A percentile compares a stretch with the other conserved stretches of the same genome.
These are phyloP conservation scores for Boletellus sp. DNA, from an alignment of 768 basidiomycete species.

Conservation along the genomic window DNA sequence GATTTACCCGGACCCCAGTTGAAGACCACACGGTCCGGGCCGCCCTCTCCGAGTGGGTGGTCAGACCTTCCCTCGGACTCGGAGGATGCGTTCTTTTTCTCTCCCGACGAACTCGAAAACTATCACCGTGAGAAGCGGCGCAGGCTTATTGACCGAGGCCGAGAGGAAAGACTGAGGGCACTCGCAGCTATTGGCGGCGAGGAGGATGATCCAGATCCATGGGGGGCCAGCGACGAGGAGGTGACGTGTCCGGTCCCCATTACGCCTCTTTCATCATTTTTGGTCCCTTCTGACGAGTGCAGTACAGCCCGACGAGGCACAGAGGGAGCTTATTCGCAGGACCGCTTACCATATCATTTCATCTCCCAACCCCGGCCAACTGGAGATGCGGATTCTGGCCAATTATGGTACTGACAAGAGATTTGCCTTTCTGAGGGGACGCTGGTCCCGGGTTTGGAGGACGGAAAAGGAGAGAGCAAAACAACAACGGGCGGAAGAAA, in stretches of 20 bases:
- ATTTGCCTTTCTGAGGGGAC: slow-evolving; percentile 78
- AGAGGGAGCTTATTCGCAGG: slow-evolving; percentile 65
- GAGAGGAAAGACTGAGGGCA: slow-evolving; percentile 66
- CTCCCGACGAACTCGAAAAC: slow-evolving; percentile 61
- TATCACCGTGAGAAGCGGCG: slow-evolving; percentile 67
- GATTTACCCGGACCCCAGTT: slow-evolving; percentile 30
- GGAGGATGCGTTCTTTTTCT: slow-evolving; percentile 83
- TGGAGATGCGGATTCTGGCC: slow-evolving; percentile 86
- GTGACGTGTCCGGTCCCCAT: slow-evolving; percentile 29
- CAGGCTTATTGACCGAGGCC: slow-evolving; percentile 50
- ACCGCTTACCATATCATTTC: slow-evolving; percentile 67
- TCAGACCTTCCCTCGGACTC: slow-evolving; percentile 80
- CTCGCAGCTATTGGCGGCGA: slow-evolving; percentile 43
- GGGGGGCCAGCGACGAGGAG: slow-evolving; percentile 74
- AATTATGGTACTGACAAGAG: slow-evolving; percentile 76
- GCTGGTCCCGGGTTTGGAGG: slow-evolving; percentile 68
- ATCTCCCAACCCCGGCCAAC: slow-evolving; percentile 74
- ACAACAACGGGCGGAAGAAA: slow-evolving; percentile 23
- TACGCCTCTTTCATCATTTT: neutral
- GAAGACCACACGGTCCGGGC: slow-evolving; percentile 4
- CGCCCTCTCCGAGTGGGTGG: slow-evolving; percentile 64
- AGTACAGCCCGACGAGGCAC: slow-evolving; percentile 53
- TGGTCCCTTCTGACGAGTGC: slow-evolving; percentile 8
- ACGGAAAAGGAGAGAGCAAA: slow-evolving; percentile 47
- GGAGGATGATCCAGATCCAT: slow-evolving; percentile 43